Percentiles rank a stretch among this genome's conserved stretches.
These are phyloP conservation scores for Leishmania braziliensis DNA, from an alignment of 208 protist species.

Conservation along the genomic window DNA sequence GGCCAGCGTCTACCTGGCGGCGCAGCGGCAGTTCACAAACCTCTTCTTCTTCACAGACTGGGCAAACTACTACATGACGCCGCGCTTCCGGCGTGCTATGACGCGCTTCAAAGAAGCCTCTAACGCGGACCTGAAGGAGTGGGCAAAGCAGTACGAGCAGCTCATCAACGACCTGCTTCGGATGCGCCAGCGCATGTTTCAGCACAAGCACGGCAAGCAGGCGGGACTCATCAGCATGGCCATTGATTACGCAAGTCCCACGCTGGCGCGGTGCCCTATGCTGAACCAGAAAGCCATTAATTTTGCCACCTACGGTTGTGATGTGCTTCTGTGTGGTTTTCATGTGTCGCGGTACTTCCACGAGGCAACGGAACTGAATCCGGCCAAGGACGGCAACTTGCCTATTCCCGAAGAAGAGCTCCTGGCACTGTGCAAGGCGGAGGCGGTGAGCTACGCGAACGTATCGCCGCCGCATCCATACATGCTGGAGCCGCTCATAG, in stretches of 20 bases:
- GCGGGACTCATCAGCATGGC: conserved; percentile 57
- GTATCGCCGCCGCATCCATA: conserved; percentile 83
- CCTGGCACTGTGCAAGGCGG: conserved; percentile 63
- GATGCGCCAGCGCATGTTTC: conserved; percentile 85
- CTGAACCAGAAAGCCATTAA: conserved; percentile 91
- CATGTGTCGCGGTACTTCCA: conserved; percentile 90
- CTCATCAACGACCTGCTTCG: conserved; percentile 80
- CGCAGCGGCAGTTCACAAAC: conserved; percentile 87
- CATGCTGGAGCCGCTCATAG: conserved; percentile 83
- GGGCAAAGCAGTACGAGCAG: conserved; percentile 88
- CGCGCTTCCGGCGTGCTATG: conserved; percentile 70
- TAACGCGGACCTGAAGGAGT: conserved; percentile 85
- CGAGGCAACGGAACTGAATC: conserved; percentile 90
- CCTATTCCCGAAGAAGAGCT: conserved; percentile 64
- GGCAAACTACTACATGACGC: conserved; percentile 75
- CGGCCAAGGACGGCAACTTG: conserved; percentile 77
- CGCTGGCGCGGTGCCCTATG: conserved; percentile 80
- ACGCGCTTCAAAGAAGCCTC: conserved; percentile 85
- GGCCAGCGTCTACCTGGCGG: conserved; percentile 73
- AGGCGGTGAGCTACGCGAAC: conserved; percentile 77
- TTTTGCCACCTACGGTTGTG: conserved; percentile 82
- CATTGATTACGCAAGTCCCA: conserved; percentile 76
- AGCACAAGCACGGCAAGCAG: conserved; percentile 84
- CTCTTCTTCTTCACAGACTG: conserved; percentile 83
- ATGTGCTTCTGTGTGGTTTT: conserved; percentile 78